A percentile compares a stretch with the other conserved stretches of the same genome.
These are phyloP conservation scores for Solanum lycopersicoides DNA, from an alignment of 257 asterid genomes.

Conservation along the genomic window DNA sequence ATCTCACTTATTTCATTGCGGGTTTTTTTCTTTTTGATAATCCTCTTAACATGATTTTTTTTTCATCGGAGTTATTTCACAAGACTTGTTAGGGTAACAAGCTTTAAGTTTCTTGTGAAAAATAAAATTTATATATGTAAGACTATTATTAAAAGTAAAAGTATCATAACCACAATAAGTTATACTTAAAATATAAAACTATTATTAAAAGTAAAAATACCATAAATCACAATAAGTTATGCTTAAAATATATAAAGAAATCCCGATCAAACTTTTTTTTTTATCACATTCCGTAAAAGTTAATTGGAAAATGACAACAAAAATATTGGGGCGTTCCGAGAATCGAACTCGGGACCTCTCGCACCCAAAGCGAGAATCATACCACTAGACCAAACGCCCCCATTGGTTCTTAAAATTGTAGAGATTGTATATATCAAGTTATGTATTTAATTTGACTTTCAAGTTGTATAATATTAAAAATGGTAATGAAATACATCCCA, in stretches of 20 bases:
- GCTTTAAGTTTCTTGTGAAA: too few species aligned
- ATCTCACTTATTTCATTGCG: neutral
- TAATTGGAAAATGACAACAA: neutral
- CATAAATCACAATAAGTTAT: too few species aligned
- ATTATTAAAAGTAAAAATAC: too few species aligned
- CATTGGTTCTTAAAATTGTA: rapidly evolving
- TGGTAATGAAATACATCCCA: neutral
- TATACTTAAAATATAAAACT: too few species aligned
- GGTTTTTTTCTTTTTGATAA: neutral
- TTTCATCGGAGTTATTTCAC: neutral
- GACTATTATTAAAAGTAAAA: too few species aligned
- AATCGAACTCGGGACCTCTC: conserved; percentile 77
- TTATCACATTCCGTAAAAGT: too few species aligned
- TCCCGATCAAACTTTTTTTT: neutral
- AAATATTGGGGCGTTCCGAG: conserved; percentile 62
- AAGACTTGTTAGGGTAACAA: neutral
- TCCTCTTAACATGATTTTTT: neutral
- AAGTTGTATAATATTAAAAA: too few species aligned
- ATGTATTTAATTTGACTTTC: too few species aligned
- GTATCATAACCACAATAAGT: too few species aligned
- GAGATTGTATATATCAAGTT: neutral
- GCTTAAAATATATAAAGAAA: too few species aligned
- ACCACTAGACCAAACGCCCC: conserved; percentile 90
- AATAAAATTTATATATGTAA: too few species aligned
- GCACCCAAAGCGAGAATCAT: conserved; percentile 88